Percentiles rank a stretch among this genome's conserved stretches.
phyloP scores from a whole-genome alignment of 2,329 filamentous ascomycete genomes.

The Rhinocladiella similis region DNA sequence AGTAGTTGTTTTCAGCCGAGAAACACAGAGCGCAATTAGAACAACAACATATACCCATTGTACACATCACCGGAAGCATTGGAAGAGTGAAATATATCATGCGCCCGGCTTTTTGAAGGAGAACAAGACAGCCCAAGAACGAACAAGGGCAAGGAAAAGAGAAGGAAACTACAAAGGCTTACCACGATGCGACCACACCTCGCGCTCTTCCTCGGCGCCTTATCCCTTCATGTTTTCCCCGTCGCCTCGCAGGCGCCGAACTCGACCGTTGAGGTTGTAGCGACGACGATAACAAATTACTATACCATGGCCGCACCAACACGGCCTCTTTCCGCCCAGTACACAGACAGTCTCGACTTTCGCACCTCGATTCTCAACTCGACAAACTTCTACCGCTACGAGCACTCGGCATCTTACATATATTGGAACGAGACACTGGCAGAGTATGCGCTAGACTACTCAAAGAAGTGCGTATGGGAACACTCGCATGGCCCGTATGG shows the following conservation, averaged over 20 bases:
- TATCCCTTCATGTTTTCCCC: constrained; percentile 11
- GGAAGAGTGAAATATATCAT: neutral
- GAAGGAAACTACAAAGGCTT: neutral
- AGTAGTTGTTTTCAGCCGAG: neutral
- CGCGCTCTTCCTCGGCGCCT: neutral
- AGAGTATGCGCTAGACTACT: constrained; percentile 55
- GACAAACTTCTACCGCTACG: constrained; percentile 65
- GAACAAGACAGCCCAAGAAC: no score
- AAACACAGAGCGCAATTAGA: neutral
- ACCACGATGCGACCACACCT: constrained; percentile 8
- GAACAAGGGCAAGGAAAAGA: neutral
- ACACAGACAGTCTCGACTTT: constrained; percentile 45
- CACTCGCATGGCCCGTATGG: constrained; percentile 56
- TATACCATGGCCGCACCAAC: constrained; percentile 28
- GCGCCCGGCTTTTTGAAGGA: neutral
- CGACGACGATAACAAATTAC: constrained; percentile 29
- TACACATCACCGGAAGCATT: neutral
- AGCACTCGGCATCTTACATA: constrained; percentile 62
- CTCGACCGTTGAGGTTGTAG: constrained; percentile 27
- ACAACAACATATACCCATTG: neutral
- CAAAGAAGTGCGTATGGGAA: constrained; percentile 42
- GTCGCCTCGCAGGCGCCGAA: constrained; percentile 18
- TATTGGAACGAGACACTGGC: constrained; percentile 67
- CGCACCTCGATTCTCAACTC: constrained; percentile 59
- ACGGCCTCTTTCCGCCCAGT: constrained; percentile 38